A percentile compares a stretch with the other conserved stretches of the same genome.
These are phyloP conservation scores for Volutella citrinella DNA, from an alignment of 2,329 filamentous ascomycete genomes.

Conservation along the genomic window DNA sequence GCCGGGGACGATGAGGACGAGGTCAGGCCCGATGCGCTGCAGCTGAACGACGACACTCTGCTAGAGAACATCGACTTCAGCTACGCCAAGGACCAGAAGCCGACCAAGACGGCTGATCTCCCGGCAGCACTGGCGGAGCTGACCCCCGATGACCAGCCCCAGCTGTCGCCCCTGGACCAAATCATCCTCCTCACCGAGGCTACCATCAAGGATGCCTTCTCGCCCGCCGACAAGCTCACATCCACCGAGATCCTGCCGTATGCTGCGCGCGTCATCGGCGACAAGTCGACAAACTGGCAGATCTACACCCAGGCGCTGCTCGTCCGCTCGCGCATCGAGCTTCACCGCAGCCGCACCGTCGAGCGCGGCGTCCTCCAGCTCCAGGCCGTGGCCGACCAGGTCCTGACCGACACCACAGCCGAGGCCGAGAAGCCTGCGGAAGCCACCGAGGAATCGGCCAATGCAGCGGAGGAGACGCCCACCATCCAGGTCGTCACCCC, in stretches of 20 bases:
- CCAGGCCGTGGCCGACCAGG: conserved; percentile 92
- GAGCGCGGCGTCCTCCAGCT: conserved; percentile 89
- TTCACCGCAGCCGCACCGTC: conserved; percentile 80
- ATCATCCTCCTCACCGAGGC: conserved; percentile 85
- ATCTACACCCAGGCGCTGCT: conserved; percentile 93
- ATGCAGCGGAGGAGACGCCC: conserved; percentile 39
- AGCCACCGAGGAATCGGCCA: conserved; percentile 18
- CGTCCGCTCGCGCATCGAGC: conserved; percentile 84
- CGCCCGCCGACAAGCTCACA: conserved; percentile 79
- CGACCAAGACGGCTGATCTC: conserved; percentile 41
- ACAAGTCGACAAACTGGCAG: conserved; percentile 95
- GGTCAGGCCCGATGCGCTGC: conserved; percentile 62
- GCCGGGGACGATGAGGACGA: conserved; percentile 21
- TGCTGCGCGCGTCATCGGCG: conserved; percentile 80
- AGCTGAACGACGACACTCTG: conserved; percentile 89
- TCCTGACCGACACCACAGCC: conserved; percentile 75
- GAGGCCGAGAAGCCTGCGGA: conserved; percentile 26
- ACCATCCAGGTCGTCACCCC: conserved; percentile 43
- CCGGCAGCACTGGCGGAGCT: conserved; percentile 61
- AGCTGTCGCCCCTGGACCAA: conserved; percentile 79
- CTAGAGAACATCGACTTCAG: conserved; percentile 83
- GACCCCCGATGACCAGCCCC: conserved; percentile 76
- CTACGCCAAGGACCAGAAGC: conserved; percentile 43
- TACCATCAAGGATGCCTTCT: conserved; percentile 83
- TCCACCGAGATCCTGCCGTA: conserved; percentile 93